These are phyloP conservation scores for Obba rivulosa DNA, from an alignment of 768 basidiomycete genomes.

Conservation along the genomic window DNA sequence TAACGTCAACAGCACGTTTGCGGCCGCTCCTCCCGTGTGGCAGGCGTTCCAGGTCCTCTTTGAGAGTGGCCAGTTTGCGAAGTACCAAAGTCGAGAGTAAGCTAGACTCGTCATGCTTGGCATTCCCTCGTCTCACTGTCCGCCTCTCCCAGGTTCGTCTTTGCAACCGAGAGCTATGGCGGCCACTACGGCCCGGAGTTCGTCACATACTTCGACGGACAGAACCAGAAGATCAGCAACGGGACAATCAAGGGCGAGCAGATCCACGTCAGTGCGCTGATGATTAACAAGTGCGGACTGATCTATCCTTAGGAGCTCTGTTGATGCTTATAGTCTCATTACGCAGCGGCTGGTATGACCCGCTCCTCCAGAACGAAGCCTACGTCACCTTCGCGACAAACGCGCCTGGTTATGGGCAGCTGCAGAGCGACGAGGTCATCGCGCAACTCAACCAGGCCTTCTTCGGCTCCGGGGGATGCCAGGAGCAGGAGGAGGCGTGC, in stretches of 20 bases:
- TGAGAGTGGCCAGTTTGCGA: conserved; percentile 46
- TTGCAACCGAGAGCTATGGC: conserved; percentile 64
- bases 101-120: conserved; percentile 12
- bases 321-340: neutral
- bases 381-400: conserved; percentile 55
- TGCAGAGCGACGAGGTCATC: conserved; percentile 44
- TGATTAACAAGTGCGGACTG: conserved; percentile 37
- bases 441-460: conserved; percentile 42
- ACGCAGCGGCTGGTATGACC: conserved; percentile 60
- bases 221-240: conserved; percentile 46
- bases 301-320: neutral
- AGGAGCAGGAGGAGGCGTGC: conserved; percentile 50
- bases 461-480: conserved; percentile 45
- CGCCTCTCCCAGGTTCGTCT: conserved; percentile 42
- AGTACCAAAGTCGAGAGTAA: conserved; percentile 50
- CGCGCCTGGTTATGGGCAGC: conserved; percentile 64
- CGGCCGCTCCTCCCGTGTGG: conserved; percentile 59
- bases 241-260: conserved; percentile 43
- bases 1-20: conserved; percentile 50
- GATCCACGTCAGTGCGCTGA: conserved; percentile 51
- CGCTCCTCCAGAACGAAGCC: conserved; percentile 55
- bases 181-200: conserved; percentile 65
- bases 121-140: neutral
- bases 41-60: conserved; percentile 59
- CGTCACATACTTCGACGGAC: conserved; percentile 58